These are phyloP conservation scores for Hortaea sp. DNA, from an alignment of 2,329 filamentous ascomycete genomes.

Conservation along the genomic window DNA sequence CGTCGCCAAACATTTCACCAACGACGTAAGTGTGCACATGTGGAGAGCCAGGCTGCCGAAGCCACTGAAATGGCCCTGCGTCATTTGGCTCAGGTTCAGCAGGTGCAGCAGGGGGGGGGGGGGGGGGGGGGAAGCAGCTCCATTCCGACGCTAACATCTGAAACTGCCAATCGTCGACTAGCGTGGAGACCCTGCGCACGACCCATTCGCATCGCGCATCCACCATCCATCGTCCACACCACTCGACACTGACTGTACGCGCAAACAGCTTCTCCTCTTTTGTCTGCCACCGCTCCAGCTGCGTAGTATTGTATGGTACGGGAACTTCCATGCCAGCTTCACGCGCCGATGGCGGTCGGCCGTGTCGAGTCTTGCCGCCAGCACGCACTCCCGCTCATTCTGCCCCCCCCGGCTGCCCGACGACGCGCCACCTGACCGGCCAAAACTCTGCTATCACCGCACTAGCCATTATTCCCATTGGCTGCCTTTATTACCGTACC, in stretches of 20 bases:
- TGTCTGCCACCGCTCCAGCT: not conserved
- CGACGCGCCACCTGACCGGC: not conserved
- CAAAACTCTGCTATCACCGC: not conserved
- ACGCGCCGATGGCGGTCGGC: not conserved
- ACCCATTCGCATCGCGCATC: not conserved
- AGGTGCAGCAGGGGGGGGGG: not conserved
- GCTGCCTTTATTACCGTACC: not conserved
- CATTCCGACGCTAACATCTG: not conserved
- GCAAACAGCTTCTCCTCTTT: not conserved
- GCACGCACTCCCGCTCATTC: not conserved
- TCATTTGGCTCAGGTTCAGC: not conserved
- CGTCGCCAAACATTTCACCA: not conserved
- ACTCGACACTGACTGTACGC: not conserved
- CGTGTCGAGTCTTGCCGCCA: not conserved
- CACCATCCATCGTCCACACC: not conserved
- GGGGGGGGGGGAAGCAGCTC: not conserved
- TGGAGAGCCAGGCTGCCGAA: not conserved
- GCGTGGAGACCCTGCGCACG: not conserved
- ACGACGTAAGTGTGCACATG: constrained; percentile 1
- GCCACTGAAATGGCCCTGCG: not conserved
- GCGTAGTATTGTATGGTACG: not conserved
- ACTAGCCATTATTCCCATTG: not conserved
- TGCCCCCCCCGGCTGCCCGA: too few species aligned
- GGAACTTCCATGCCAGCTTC: not conserved
- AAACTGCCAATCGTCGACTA: not conserved